These are phyloP conservation scores for Euphorbia pulcherrima DNA, from an alignment of 345 rosid genomes.

Conservation along the genomic window DNA sequence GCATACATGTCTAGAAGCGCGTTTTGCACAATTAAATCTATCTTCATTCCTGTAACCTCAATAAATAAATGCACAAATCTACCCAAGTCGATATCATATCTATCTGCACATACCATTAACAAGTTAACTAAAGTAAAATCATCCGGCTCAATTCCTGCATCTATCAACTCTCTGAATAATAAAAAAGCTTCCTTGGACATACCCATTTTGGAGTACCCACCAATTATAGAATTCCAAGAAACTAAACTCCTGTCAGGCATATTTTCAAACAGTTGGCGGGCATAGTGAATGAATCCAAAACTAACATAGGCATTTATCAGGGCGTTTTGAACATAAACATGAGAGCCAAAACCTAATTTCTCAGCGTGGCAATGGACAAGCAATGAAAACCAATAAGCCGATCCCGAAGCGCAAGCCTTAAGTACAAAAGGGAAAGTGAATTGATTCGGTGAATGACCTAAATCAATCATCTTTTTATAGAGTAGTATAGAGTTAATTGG, in stretches of 20 bases:
- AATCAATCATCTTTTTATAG: conserved; percentile 25
- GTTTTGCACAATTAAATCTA: conserved; percentile 35
- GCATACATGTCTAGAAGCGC: conserved; percentile 33
- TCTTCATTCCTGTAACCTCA: conserved; percentile 19
- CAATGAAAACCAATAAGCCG: not conserved
- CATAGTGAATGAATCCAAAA: not conserved
- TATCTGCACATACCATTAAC: conserved; percentile 26
- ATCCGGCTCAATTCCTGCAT: conserved; percentile 24
- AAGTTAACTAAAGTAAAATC: conserved; percentile 28
- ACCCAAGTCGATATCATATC: conserved; percentile 22
- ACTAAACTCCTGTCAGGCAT: conserved; percentile 11
- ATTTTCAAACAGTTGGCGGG: conserved; percentile 16
- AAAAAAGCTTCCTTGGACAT: conserved; percentile 26
- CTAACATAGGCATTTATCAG: not conserved
- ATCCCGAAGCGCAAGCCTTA: conserved; percentile 28
- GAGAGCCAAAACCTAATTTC: conserved; percentile 11
- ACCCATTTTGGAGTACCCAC: conserved; percentile 32
- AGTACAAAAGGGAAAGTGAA: conserved; percentile 40
- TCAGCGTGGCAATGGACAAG: conserved; percentile 2
- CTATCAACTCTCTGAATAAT: conserved; percentile 33
- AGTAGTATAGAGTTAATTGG: conserved; percentile 28
- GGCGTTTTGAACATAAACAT: conserved; percentile 3
- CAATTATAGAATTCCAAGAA: conserved; percentile 19
- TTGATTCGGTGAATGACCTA: conserved; percentile 31
- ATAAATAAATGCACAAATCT: conserved; percentile 34